Percentiles rank a stretch among this genome's conserved stretches.
These are phyloP conservation scores for Penicillium cosmopolitanum DNA, from an alignment of 495 filamentous ascomycete genomes.

Conservation along the genomic window DNA sequence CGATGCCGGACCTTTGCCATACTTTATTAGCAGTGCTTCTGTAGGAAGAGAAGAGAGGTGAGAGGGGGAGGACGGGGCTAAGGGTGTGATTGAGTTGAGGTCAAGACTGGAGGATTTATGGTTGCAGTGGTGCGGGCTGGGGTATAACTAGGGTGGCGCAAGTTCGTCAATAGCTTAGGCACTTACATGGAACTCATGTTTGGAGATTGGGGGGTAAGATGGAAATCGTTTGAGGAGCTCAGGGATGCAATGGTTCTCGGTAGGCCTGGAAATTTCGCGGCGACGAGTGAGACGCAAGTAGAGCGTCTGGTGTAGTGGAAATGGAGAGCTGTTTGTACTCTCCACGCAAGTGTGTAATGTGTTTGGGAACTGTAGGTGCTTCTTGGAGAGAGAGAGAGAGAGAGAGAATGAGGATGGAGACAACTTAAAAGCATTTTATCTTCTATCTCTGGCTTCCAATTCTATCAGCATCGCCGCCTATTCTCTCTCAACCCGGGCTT, in stretches of 20 bases:
- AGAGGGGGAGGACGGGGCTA: background rate
- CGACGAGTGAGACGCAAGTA: background rate
- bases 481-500: background rate
- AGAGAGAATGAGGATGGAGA: background rate
- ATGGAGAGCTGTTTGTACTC: background rate
- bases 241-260: background rate
- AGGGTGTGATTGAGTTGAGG: background rate
- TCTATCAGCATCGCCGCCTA: background rate
- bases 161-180: background rate
- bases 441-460: background rate
- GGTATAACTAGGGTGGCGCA: background rate
- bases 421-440: background rate
- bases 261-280: background rate
- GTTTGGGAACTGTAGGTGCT: background rate
- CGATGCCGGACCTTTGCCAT: background rate
- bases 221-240: background rate
- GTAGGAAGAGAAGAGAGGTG: background rate
- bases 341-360: background rate
- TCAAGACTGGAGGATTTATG: background rate
- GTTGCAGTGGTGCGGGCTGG: background rate
- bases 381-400: background rate
- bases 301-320: background rate
- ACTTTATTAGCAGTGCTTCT: background rate
- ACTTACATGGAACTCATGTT: conserved; percentile 4
- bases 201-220: background rate